Base-by-base conservation (phyloP, 352 stramenopile genomes). In the Peronosclerospora sorghi region DNA sequence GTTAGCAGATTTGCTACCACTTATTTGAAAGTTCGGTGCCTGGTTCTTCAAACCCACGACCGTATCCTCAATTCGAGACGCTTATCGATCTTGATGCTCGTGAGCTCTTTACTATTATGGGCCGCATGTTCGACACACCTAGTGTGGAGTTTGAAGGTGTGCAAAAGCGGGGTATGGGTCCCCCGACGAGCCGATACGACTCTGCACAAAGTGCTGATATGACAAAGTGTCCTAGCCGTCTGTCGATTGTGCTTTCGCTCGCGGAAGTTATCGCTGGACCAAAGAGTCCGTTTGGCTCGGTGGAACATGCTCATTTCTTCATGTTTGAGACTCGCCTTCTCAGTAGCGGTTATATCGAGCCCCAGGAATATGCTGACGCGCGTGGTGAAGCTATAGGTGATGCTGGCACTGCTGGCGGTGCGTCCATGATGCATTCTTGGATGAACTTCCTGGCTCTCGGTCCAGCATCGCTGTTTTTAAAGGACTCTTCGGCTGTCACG, bases 261-360 rank as follows among this genome's bases (percentile, higher is more conserved):
- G n/a, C n/a, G n/a, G n/a, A n/a, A n/a, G n/a, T 0, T 86, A 70
- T 29, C 65, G 77, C 90, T 41, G 74, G 72, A 8, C 62, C 65
- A 1, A 66, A 56, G 8, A 78, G 57, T 24, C 48, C 45, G 7
- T 92, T 92, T 42, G 86, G 73, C 47, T 85, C 77, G 10, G 69
- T 88, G 6, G 80, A 92, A 45, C 73, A 92, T 45, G 78, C 77
- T 18, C 77, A 89, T 36, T 93, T 90, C 60, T 93, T 88, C 44
- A 93, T 93, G 80, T 93, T 93, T 43, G 80, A 93, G 45, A 78
- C 80, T 23, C 72, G 78, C 14, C 41, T 90, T 43, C 59, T 93
- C 15, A 93, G 80, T 68, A 71, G 76, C 17, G 80, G 74, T 2
- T 78, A 70, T 2, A 92, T 92, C 32, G 80, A 92, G 40, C 65